phyloP scores from a whole-genome alignment of 2,329 filamentous ascomycete species.

The Fusarium vanettenii region DNA sequence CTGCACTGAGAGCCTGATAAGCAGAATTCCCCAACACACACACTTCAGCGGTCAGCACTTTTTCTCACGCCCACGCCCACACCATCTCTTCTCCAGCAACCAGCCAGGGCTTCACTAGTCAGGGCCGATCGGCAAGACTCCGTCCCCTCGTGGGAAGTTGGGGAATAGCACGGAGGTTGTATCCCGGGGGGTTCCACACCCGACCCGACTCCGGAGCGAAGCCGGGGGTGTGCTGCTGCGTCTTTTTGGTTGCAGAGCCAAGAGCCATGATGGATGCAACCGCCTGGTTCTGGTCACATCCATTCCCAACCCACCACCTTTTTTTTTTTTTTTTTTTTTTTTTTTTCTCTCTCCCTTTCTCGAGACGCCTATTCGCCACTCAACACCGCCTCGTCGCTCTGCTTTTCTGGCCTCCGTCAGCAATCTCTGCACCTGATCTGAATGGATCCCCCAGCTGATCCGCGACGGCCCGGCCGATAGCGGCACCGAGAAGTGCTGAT shows the following conservation, averaged over 20 bases:
- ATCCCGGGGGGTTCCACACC: slow-evolving; percentile 15
- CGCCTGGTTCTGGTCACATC: slow-evolving; percentile 24
- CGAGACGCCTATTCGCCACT: slow-evolving; percentile 30
- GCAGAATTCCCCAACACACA: neutral
- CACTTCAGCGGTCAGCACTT: neutral
- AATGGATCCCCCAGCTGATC: slow-evolving; percentile 12
- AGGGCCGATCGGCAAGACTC: neutral
- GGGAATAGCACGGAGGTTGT: slow-evolving; percentile 28
- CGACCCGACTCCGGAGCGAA: slow-evolving; percentile 22
- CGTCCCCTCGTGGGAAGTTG: neutral
- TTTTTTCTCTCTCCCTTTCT: slow-evolving; percentile 6
- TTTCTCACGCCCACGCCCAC: neutral
- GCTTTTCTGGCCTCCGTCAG: slow-evolving; percentile 9
- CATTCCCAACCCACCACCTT: slow-evolving; percentile 22
- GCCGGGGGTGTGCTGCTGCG: slow-evolving; percentile 13
- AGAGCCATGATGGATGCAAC: slow-evolving; percentile 27
- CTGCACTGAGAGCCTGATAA: neutral
- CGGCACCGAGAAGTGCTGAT: neutral
- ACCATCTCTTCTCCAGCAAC: neutral
- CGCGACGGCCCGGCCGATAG: slow-evolving; percentile 12
- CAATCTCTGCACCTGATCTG: slow-evolving; percentile 4
- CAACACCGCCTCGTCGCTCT: neutral
- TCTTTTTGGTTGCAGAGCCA: slow-evolving; percentile 33
- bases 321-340: slow-evolving; percentile 2
- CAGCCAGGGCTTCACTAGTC: neutral